Evolutionary conservation across 176 grass and related monocot genomes (phyloP).

Genomic region (Alloteropsis semialata): DNA sequence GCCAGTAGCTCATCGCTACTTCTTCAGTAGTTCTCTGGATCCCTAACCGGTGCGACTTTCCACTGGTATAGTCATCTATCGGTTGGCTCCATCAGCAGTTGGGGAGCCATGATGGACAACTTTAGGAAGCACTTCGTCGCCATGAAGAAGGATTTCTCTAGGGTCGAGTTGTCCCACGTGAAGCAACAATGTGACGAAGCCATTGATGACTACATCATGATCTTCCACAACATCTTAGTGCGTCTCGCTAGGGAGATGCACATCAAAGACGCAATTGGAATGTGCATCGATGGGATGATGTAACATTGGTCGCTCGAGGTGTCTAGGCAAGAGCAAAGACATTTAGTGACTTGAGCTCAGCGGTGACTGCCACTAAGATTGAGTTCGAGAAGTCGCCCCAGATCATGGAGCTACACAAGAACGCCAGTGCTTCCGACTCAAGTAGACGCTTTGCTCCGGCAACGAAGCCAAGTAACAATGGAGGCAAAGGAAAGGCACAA

Average conservation of each 20-base stretch:
- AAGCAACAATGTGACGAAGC: not conserved
- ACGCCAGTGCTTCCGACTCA: not conserved
- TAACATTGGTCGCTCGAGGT: not conserved
- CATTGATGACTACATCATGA: not conserved
- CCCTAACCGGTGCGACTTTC: not conserved
- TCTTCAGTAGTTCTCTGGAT: not conserved
- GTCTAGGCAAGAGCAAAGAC: not conserved
- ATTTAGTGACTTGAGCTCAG: not conserved
- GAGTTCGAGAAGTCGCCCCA: not conserved
- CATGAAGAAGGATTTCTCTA: not conserved
- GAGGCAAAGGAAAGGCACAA: not conserved
- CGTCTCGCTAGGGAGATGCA: not conserved
- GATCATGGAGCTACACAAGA: conserved; percentile 8
- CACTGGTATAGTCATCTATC: not conserved
- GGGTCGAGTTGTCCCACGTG: not conserved
- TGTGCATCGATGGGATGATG: not conserved
- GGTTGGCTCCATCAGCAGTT: not conserved
- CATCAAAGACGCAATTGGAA: not conserved
- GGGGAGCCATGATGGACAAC: not conserved
- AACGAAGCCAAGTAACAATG: not conserved
- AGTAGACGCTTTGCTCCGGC: not conserved
- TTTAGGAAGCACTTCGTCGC: not conserved
- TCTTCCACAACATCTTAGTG: not conserved
- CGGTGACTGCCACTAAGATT: not conserved
- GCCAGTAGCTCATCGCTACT: not conserved